Percentiles rank a stretch among this genome's conserved stretches.
Evolutionary conservation across 2,329 filamentous ascomycete genomes (phyloP).

Genomic region (Ceratocystiopsis sp.): DNA sequence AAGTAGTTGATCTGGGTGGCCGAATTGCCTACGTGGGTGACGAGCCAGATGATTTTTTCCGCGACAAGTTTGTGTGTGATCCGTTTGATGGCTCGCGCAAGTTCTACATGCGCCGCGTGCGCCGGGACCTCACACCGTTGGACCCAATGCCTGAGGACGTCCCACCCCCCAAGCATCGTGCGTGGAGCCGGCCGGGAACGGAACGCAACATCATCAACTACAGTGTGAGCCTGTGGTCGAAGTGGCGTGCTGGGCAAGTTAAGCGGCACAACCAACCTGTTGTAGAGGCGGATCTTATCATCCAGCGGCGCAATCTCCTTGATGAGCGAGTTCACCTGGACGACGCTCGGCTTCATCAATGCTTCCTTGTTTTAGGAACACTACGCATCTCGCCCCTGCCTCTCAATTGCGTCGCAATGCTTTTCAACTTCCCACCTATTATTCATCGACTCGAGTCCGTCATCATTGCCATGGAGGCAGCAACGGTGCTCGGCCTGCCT

Average conservation of each 20-base stretch:
- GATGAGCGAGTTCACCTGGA: constrained; percentile 42
- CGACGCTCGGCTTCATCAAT: constrained; percentile 24
- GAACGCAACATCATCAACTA: constrained; percentile 60
- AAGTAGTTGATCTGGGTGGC: constrained; percentile 2
- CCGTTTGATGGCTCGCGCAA: constrained; percentile 46
- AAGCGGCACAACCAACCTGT: constrained; percentile 66
- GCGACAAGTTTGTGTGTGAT: constrained; percentile 37
- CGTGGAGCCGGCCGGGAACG: constrained; percentile 20
- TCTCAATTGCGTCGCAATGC: constrained; percentile 50
- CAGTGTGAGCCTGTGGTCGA: constrained; percentile 58
- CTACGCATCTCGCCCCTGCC: constrained; percentile 59
- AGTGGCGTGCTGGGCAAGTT: constrained; percentile 29
- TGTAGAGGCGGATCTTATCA: constrained; percentile 53
- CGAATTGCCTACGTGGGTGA: constrained; percentile 24
- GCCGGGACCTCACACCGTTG: constrained; percentile 40
- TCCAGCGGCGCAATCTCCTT: constrained; percentile 68
- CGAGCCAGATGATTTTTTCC: constrained; percentile 30
- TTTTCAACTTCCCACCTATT: constrained; percentile 63
- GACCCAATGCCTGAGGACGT: constrained; percentile 46
- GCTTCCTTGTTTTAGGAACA: constrained; percentile 61
- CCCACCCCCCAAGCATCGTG: constrained; percentile 27
- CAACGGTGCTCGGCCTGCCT: constrained; percentile 42
- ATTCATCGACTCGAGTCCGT: constrained; percentile 71
- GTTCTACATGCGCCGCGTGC: constrained; percentile 35
- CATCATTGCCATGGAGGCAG: constrained; percentile 65